Evolutionary conservation across 768 basidiomycete genomes (phyloP), one percentile per base, ranked within the genome.

Genomic region (Xerocomellus intermedius): DNA sequence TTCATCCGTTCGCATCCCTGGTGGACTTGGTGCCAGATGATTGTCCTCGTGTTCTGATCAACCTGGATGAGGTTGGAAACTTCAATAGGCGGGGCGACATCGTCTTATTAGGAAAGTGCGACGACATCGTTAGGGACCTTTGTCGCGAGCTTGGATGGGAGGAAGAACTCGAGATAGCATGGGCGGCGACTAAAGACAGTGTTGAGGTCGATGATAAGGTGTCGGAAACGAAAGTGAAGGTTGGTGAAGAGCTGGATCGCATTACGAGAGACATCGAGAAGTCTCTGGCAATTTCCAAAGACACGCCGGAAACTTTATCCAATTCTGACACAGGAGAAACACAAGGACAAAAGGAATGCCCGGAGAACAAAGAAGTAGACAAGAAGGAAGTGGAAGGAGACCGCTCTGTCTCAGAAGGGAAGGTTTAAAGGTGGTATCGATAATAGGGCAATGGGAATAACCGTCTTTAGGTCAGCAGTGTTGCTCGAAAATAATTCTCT

Each of bases 11-110:
- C 68, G 93, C 94, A 6, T 82, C 83, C 1, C 82, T 98, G 22
- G 80, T 87, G 10, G 71, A 74, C 41, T 69, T 80, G 52, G 84
- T 88, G 0, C 75, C 77, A 5, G 55, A 72, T 2, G 60, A 61
- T 9, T 91, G 86, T 62, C 92, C 89, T 3, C 86, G 95, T 2
- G 79, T 96, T n/a, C 79, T 98, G 30, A 85, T 98, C 71, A 97
- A 97, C 68, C 77, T 93, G 42, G 93, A 96, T 55, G 70, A 70
- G 2, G 95, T 92, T 2, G 93, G 94, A 1, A 74, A 83, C 62
- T 78, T 90, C 47, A 77, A 84, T 2, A 71, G 75, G 32, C 62
- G 75, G 16, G 78, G 84, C 50, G 89, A 91, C 61, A 74, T 89
- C 3, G 72, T 89, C 39, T 69, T 84, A 2, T 76, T 91, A 5